These are phyloP conservation scores for Aspergillus amoenus DNA, from an alignment of 2,329 filamentous ascomycete genomes.

Conservation along the genomic window DNA sequence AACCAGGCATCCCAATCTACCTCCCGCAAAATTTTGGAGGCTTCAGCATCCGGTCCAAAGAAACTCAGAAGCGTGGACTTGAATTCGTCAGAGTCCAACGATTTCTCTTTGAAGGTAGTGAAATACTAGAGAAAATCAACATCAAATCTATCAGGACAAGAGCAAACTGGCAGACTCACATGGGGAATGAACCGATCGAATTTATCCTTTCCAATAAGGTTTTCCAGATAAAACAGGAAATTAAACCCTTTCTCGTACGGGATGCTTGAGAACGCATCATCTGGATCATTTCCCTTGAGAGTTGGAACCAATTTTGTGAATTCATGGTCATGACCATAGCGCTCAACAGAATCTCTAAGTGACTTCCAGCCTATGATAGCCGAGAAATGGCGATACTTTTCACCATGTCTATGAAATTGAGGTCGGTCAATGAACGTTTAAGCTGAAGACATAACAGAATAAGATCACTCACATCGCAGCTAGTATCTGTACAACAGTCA, in stretches of 20 bases:
- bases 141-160: background rate
- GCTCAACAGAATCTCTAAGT: slow-evolving; percentile 74
- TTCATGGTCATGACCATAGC: slow-evolving; percentile 79
- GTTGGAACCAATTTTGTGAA: slow-evolving; percentile 90
- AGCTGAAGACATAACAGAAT: background rate
- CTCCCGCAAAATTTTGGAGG: slow-evolving; percentile 60
- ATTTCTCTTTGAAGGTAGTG: slow-evolving; percentile 77
- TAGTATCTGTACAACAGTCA: slow-evolving; percentile 34
- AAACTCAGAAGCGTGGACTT: slow-evolving; percentile 83
- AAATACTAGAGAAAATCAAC: slow-evolving; percentile 62
- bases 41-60: slow-evolving; percentile 67
- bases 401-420: slow-evolving; percentile 63
- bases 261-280: slow-evolving; percentile 89
- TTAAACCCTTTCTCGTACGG: slow-evolving; percentile 97
- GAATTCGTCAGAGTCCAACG: slow-evolving; percentile 92
- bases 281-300: slow-evolving; percentile 87
- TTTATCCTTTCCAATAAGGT: slow-evolving; percentile 75
- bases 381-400: slow-evolving; percentile 85
- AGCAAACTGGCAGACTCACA: slow-evolving; percentile 30
- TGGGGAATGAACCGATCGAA: slow-evolving; percentile 96
- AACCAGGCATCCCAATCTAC: slow-evolving; percentile 92
- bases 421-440: background rate
- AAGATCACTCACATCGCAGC: slow-evolving; percentile 34
- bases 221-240: slow-evolving; percentile 88
- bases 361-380: slow-evolving; percentile 95